These are phyloP conservation scores for Penicillium sp. DNA, from an alignment of 2,329 filamentous ascomycete species.

Conservation along the genomic window DNA sequence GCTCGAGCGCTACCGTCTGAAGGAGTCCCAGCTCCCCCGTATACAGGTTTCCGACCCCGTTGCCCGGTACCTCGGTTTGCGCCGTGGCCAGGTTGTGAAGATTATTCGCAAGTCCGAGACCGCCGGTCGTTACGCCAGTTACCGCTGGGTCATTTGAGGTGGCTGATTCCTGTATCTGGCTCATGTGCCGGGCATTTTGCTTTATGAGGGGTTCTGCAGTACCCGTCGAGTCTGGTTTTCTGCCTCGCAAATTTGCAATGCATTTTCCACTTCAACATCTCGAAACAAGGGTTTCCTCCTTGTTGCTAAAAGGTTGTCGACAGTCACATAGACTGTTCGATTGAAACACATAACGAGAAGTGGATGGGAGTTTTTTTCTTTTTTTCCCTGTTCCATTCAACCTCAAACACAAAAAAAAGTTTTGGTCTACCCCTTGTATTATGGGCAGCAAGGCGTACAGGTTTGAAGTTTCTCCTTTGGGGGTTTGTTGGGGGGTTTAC, in stretches of 20 bases:
- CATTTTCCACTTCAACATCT: not conserved
- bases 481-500: slow-evolving; percentile 20
- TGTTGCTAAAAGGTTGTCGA: not conserved
- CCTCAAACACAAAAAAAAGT: slow-evolving; percentile 28
- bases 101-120: slow-evolving; percentile 96
- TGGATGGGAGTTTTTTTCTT: slow-evolving; percentile 24
- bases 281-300: not conserved
- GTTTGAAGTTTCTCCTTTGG: slow-evolving; percentile 35
- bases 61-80: slow-evolving; percentile 85
- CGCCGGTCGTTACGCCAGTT: slow-evolving; percentile 93
- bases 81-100: slow-evolving; percentile 94
- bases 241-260: not conserved
- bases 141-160: slow-evolving; percentile 65
- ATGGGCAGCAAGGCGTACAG: slow-evolving; percentile 43
- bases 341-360: slow-evolving; percentile 5
- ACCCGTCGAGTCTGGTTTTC: not conserved
- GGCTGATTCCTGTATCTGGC: not conserved
- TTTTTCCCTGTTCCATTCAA: slow-evolving; percentile 5
- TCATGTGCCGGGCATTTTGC: not conserved
- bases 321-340: not conserved
- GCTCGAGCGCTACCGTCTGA: slow-evolving; percentile 86
- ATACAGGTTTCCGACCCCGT: slow-evolving; percentile 92
- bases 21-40: slow-evolving; percentile 94
- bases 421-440: slow-evolving; percentile 33
- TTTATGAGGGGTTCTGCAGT: not conserved